Percentiles rank a stretch among this genome's conserved stretches.
Conservation (phyloP, 352 stramenopile genomes). For the Globisporangium okanoganense region DNA sequence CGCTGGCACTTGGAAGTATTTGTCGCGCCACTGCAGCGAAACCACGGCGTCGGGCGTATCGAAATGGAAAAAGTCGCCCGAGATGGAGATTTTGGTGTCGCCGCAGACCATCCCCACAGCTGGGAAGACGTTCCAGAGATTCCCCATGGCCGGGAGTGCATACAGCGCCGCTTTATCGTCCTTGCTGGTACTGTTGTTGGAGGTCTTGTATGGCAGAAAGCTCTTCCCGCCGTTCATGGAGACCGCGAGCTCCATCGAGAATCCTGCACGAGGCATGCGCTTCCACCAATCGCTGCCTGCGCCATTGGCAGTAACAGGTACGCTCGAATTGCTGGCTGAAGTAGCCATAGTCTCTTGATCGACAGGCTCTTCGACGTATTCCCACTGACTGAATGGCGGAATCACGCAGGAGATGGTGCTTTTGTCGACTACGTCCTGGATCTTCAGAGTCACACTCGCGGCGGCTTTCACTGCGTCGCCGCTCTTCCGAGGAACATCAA, state of each 20-base stretch:
- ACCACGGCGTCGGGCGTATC: conserved; percentile 52
- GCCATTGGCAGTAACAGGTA: not conserved
- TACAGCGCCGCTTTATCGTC: conserved; percentile 20
- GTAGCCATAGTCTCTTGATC: not conserved
- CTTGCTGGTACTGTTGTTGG: conserved; percentile 5
- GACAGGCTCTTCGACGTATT: conserved; percentile 15
- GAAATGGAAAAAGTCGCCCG: conserved; percentile 51
- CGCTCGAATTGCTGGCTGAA: not conserved
- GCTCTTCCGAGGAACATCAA: conserved; percentile 6
- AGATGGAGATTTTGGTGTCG: conserved; percentile 45
- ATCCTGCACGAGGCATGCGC: conserved; percentile 22
- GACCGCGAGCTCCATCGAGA: conserved; percentile 30
- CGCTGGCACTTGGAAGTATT: conserved; percentile 25
- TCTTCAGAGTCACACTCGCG: conserved; percentile 18
- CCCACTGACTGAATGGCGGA: conserved; percentile 38
- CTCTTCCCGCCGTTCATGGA: conserved; percentile 48
- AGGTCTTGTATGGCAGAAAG: conserved; percentile 21
- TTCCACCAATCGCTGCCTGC: conserved; percentile 30
- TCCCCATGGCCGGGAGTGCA: conserved; percentile 24
- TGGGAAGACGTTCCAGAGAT: conserved; percentile 34
- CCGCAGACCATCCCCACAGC: conserved; percentile 32
- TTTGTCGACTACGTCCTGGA: conserved; percentile 18
- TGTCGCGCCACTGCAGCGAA: conserved; percentile 42
- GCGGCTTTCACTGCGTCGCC: conserved; percentile 9
- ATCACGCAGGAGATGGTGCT: conserved; percentile 33